These are phyloP conservation scores for Scleromitrula shiraiana DNA, from an alignment of 2,329 filamentous ascomycete species.

Conservation along the genomic window DNA sequence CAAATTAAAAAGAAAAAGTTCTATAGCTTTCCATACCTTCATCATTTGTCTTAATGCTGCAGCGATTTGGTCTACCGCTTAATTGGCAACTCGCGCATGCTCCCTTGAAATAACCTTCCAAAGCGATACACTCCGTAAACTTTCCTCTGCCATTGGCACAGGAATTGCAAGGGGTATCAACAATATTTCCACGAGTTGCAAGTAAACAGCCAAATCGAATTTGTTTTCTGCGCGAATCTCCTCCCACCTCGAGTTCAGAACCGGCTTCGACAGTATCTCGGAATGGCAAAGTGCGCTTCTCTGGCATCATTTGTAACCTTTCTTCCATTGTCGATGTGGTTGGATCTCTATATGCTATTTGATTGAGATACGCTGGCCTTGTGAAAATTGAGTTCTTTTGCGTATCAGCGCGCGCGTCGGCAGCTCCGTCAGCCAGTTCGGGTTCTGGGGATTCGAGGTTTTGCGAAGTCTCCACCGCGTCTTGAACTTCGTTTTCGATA, in stretches of 20 bases:
- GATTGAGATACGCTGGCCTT: conserved; percentile 6
- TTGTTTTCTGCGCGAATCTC: conserved; percentile 28
- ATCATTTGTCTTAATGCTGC: conserved; percentile 28
- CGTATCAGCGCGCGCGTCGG: neutral
- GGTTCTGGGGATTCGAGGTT: conserved; percentile 24
- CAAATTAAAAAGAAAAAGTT: neutral
- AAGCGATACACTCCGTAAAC: conserved; percentile 26
- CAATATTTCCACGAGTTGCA: conserved; percentile 26
- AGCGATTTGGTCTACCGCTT: conserved; percentile 27
- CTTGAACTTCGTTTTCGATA: conserved; percentile 6
- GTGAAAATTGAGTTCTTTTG: neutral
- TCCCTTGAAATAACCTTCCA: conserved; percentile 30
- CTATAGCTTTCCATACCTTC: conserved; percentile 19
- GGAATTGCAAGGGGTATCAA: conserved; percentile 21
- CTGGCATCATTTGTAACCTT: conserved; percentile 26
- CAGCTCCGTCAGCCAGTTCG: neutral
- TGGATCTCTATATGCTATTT: conserved; percentile 7
- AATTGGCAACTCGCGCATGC: conserved; percentile 29
- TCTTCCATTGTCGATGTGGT: conserved; percentile 25
- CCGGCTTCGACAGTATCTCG: conserved; percentile 25
- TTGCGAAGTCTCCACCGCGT: conserved; percentile 18
- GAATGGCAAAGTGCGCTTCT: conserved; percentile 25
- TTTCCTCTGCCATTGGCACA: conserved; percentile 29
- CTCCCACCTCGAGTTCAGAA: conserved; percentile 27
- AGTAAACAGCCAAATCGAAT: conserved; percentile 29